Evolutionary conservation across 345 rosid species (phyloP).

Genomic region (Eucalyptus grandis): DNA sequence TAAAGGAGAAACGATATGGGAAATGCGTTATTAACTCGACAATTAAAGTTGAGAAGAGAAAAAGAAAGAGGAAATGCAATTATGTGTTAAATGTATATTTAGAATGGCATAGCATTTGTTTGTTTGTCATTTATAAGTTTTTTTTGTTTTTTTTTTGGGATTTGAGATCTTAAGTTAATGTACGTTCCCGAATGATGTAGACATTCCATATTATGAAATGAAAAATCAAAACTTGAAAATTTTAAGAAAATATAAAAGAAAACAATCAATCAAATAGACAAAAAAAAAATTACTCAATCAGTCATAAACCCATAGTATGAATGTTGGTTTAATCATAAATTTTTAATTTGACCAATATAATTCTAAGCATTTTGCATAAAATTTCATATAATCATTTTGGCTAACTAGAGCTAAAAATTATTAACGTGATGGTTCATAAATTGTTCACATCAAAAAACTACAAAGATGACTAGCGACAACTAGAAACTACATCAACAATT

Average conservation of each 20-base stretch:
- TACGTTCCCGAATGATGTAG: rapidly evolving
- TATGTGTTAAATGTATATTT: background rate
- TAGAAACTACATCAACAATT: rapidly evolving
- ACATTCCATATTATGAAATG: background rate
- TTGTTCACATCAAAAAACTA: no score
- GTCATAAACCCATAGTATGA: background rate
- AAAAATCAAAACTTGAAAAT: background rate
- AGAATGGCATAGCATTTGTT: background rate
- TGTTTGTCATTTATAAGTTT: rapidly evolving
- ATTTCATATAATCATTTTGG: no score
- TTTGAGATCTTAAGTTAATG: background rate
- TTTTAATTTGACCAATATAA: background rate
- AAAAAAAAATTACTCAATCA: background rate
- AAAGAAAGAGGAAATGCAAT: background rate
- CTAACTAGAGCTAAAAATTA: no score
- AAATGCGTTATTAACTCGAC: rapidly evolving
- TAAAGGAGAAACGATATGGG: rapidly evolving
- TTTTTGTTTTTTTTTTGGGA: background rate
- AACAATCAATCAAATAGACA: background rate
- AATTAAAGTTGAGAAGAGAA: background rate
- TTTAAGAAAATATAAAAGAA: background rate
- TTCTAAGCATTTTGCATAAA: background rate
- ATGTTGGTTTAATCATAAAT: rapidly evolving
- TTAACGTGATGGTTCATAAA: background rate
- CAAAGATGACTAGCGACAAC: background rate